Percentiles rank a stretch among this genome's conserved stretches.
phyloP scores from a whole-genome alignment of 257 asterid species.

The Nicotiana sylvestris region DNA sequence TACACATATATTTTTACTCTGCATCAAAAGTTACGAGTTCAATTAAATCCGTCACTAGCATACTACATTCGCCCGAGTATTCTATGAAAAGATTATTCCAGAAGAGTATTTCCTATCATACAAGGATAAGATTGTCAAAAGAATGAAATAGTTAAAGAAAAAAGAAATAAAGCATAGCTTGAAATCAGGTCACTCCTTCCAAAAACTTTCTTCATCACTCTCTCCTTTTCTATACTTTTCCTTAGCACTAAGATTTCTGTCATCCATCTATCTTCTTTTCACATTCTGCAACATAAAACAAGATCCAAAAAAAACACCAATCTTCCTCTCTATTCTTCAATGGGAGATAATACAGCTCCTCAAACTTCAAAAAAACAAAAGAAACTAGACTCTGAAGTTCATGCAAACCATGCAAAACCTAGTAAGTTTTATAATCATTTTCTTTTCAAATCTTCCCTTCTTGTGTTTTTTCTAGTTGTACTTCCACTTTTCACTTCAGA shows the following conservation, averaged over 20 bases:
- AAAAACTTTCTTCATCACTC: constrained; percentile 41
- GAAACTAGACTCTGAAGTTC: constrained; percentile 15
- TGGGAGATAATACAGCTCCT: constrained; percentile 46
- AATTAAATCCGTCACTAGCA: no score
- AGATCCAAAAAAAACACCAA: constrained; percentile 15
- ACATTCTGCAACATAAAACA: constrained; percentile 17
- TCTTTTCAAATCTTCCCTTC: constrained; percentile 49
- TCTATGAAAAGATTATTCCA: no score
- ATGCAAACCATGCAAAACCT: constrained; percentile 32
- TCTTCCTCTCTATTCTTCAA: constrained; percentile 29
- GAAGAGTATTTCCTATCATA: neutral
- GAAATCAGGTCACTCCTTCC: constrained; percentile 50
- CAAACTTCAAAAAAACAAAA: constrained; percentile 32
- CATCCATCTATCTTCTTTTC: constrained; percentile 25
- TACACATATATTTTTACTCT: no score
- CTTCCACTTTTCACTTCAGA: constrained; percentile 63
- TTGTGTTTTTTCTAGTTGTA: constrained; percentile 46
- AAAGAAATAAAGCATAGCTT: constrained; percentile 31
- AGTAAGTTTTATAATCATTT: constrained; percentile 47
- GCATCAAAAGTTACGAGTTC: no score
- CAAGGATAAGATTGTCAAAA: constrained; percentile 37
- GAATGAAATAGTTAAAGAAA: constrained; percentile 17
- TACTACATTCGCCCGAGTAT: no score
- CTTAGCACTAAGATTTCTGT: constrained; percentile 46
- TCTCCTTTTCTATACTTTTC: constrained; percentile 41